phyloP scores from a whole-genome alignment of 441 rosid species.

The Biscutella laevigata region DNA sequence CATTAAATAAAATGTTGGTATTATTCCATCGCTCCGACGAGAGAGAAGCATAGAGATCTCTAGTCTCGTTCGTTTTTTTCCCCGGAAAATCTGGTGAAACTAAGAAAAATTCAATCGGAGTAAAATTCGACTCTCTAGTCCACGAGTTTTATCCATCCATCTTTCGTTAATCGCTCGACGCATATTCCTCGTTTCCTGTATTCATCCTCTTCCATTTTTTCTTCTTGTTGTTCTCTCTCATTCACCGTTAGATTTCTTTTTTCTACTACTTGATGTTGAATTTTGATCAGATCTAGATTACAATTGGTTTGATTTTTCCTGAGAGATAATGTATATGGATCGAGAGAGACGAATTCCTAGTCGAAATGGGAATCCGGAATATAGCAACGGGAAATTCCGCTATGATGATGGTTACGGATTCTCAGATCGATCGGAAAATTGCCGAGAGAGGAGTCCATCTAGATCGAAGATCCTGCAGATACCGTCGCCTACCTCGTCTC shows the following conservation, averaged over 20 bases:
- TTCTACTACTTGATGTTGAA: background rate
- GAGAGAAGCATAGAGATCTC: conserved; percentile 16
- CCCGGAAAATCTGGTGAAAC: conserved; percentile 27
- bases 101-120: conserved; percentile 5
- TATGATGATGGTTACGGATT: conserved; percentile 24
- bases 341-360: conserved; percentile 24
- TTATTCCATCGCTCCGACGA: conserved; percentile 23
- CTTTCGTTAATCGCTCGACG: conserved; percentile 1
- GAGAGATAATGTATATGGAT: conserved; percentile 23
- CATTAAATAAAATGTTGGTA: conserved; percentile 8
- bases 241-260: no score
- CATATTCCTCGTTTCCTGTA: conserved; percentile 2
- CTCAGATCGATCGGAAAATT: conserved; percentile 28
- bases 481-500: conserved; percentile 29
- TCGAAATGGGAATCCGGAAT: conserved; percentile 24
- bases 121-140: conserved; percentile 8
- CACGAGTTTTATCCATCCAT: background rate
- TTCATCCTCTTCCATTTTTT: background rate
- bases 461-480: conserved; percentile 24
- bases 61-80: conserved; percentile 18
- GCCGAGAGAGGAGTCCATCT: conserved; percentile 22
- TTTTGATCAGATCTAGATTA: conserved; percentile 26
- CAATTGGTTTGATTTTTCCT: background rate
- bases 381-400: conserved; percentile 25
- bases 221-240: background rate